phyloP scores from a whole-genome alignment of 805 yeast genomes.

The Schwanniomyces yamadae region DNA sequence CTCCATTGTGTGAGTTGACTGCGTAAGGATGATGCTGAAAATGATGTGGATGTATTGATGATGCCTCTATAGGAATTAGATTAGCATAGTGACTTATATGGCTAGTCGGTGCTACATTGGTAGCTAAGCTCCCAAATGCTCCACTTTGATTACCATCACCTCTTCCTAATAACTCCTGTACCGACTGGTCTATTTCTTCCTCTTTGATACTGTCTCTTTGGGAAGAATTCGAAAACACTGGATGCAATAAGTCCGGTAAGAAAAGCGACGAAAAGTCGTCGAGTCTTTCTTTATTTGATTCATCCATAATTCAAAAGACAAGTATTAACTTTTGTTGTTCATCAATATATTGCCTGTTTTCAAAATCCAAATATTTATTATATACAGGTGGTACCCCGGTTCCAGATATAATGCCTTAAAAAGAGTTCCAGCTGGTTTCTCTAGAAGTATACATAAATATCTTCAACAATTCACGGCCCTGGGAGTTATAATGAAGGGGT shows the following conservation, averaged over 20 bases:
- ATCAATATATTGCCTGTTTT: too few species aligned
- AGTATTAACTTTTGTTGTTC: too few species aligned
- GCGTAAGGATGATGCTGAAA: constrained; percentile 2
- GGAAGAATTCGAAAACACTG: constrained; percentile 4
- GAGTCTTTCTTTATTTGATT: constrained; percentile 19
- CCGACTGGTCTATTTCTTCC: constrained; percentile 10
- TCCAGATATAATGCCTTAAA: too few species aligned
- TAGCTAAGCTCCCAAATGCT: background rate
- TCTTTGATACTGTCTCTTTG: constrained; percentile 4
- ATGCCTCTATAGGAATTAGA: constrained; percentile 24
- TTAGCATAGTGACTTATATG: constrained; percentile 29
- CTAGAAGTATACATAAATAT: too few species aligned
- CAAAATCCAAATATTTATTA: too few species aligned
- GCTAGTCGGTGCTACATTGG: background rate
- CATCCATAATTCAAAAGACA: constrained; percentile 7
- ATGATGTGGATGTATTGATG: constrained; percentile 5
- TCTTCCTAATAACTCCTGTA: background rate
- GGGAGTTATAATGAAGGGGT: too few species aligned
- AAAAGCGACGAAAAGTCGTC: constrained; percentile 44
- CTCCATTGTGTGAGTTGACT: constrained; percentile 5
- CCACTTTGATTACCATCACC: background rate
- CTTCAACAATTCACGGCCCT: too few species aligned
- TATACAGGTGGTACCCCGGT: too few species aligned
- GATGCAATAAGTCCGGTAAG: constrained; percentile 38
- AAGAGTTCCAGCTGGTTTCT: too few species aligned